A percentile compares a stretch with the other conserved stretches of the same genome.
Evolutionary conservation across 108 stramenopile genomes (phyloP).

Genomic region (Poteriospumella lacustris): DNA sequence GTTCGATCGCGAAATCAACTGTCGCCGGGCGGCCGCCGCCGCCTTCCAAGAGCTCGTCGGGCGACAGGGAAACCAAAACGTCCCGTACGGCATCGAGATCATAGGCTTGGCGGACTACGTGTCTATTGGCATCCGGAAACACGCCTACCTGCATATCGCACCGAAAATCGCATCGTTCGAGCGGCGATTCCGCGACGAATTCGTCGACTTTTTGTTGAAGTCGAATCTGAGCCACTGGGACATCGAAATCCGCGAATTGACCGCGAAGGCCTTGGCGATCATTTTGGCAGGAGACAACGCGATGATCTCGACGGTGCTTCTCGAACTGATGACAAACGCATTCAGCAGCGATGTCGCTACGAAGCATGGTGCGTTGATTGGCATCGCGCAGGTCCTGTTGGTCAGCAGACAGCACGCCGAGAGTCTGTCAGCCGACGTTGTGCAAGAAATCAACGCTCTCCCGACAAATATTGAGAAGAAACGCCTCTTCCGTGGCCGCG

Average conservation of each 20-base stretch:
- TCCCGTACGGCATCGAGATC: constrained; percentile 86
- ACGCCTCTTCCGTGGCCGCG: constrained; percentile 88
- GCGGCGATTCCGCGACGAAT: constrained; percentile 67
- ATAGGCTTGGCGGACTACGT: constrained; percentile 91
- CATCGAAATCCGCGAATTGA: constrained; percentile 65
- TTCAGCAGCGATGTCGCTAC: constrained; percentile 21
- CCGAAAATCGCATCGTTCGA: constrained; percentile 64
- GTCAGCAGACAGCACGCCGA: constrained; percentile 32
- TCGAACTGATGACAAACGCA: constrained; percentile 60
- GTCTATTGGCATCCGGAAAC: constrained; percentile 79
- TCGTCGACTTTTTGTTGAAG: constrained; percentile 67
- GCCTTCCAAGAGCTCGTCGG: constrained; percentile 87
- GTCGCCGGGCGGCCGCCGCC: constrained; percentile 91
- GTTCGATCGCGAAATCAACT: constrained; percentile 96
- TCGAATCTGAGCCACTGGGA: constrained; percentile 87
- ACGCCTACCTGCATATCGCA: constrained; percentile 70
- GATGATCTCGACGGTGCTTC: constrained; percentile 71
- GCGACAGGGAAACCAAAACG: constrained; percentile 65
- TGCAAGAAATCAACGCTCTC: constrained; percentile 47
- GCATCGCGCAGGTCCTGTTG: constrained; percentile 31
- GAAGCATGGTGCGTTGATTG: constrained; percentile 42
- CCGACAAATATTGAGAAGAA: constrained; percentile 81
- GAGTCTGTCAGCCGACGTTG: neutral
- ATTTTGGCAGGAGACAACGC: too few relatives aligned
- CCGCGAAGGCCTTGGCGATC: constrained; percentile 65